Evolutionary conservation across 768 basidiomycete genomes (phyloP).

Genomic region (Panaeolus papilionaceus): DNA sequence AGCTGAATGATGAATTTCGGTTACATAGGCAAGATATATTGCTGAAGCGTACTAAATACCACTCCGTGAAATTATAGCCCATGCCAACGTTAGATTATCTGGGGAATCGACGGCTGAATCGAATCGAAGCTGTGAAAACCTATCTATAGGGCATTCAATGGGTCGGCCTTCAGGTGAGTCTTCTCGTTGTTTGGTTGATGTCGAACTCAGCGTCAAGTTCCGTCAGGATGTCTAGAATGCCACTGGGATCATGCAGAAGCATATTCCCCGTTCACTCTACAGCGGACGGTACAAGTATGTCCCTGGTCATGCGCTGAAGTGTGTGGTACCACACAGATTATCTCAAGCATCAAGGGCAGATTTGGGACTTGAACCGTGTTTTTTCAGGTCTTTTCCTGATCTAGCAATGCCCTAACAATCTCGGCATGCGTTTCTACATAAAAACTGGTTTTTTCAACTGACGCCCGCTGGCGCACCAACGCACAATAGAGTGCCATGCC

Average conservation of each 20-base stretch:
- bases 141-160: too few relatives aligned
- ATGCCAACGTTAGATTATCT: too few relatives aligned
- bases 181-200: too few relatives aligned
- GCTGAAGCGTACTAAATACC: too few relatives aligned
- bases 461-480: neutral
- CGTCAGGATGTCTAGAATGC: neutral
- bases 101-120: too few relatives aligned
- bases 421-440: neutral
- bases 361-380: neutral
- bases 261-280: neutral
- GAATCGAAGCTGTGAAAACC: too few relatives aligned
- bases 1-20: too few relatives aligned
- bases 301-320: neutral
- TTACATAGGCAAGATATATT: too few relatives aligned
- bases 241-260: too few relatives aligned
- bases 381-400: neutral
- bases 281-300: neutral
- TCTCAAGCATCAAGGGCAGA: neutral
- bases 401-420: neutral
- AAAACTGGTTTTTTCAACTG: neutral
- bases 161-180: too few relatives aligned
- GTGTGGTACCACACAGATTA: neutral
- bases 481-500: neutral
- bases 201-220: neutral
- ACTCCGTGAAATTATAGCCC: too few relatives aligned